A percentile compares a stretch with the other conserved stretches of the same genome.
phyloP scores from a whole-genome alignment of 2,329 filamentous ascomycete species.

The Fusarium sp. region DNA sequence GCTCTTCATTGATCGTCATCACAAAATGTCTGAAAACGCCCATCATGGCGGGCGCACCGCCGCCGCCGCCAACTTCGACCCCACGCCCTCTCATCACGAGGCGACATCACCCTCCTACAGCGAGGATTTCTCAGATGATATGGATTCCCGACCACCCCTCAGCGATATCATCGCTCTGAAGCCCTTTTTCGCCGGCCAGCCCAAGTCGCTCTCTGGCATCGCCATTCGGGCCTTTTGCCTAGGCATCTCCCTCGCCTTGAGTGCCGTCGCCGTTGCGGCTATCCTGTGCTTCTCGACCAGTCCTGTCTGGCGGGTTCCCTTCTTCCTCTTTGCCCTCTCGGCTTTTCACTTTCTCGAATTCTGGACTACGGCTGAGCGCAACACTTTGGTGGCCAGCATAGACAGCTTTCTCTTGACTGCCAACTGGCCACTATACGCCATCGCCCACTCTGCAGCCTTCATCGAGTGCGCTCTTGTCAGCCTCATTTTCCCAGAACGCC shows the following conservation, averaged over 20 bases:
- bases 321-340: conserved; percentile 77
- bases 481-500: conserved; percentile 64
- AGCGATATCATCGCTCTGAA: conserved; percentile 47
- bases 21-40: conserved; percentile 29
- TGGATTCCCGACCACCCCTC: conserved; percentile 31
- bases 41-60: conserved; percentile 9
- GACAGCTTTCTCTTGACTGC: conserved; percentile 84
- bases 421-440: conserved; percentile 87
- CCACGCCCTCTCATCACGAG: conserved; percentile 33
- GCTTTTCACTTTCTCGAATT: conserved; percentile 97
- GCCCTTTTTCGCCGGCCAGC: conserved; percentile 58
- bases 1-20: conserved; percentile 23
- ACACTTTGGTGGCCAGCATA: conserved; percentile 78
- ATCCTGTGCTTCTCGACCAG: conserved; percentile 54
- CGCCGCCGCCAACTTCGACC: conserved; percentile 35
- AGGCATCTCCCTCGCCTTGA: conserved; percentile 57
- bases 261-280: conserved; percentile 47
- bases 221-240: conserved; percentile 69
- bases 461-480: conserved; percentile 76
- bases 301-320: conserved; percentile 71
- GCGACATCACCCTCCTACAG: conserved; percentile 15
- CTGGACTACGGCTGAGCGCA: conserved; percentile 87
- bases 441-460: conserved; percentile 82
- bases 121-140: conserved; percentile 32
- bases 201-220: conserved; percentile 71